Conservation (phyloP, 805 yeast genomes). For the Ogataea degrootiae region DNA sequence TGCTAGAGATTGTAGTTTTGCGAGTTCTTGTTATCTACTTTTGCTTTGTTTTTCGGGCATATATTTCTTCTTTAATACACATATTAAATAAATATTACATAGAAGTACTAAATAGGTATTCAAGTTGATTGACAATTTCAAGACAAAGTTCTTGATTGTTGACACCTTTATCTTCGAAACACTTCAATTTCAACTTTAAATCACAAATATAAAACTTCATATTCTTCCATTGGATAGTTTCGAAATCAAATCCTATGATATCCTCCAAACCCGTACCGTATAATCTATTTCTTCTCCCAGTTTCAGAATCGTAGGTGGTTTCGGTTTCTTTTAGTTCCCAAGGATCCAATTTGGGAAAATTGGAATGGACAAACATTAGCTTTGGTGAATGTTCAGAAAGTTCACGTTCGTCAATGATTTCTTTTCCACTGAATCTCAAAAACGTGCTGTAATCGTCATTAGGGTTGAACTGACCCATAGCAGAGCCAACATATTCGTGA, state of each 20-base stretch:
- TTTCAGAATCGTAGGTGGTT: conserved; percentile 34
- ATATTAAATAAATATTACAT: neutral
- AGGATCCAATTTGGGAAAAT: conserved; percentile 64
- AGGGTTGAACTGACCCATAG: conserved; percentile 76
- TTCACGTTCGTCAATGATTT: conserved; percentile 5
- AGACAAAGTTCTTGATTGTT: conserved; percentile 40
- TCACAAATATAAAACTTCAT: conserved; percentile 55
- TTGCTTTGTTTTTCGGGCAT: no score
- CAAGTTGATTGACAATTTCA: conserved; percentile 45
- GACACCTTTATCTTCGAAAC: conserved; percentile 34
- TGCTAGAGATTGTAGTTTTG: no score
- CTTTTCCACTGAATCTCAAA: conserved; percentile 19
- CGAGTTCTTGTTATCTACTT: no score
- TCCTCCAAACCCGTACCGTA: conserved; percentile 54
- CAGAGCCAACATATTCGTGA: conserved; percentile 55
- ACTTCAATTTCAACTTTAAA: conserved; percentile 37
- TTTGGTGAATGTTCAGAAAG: conserved; percentile 24
- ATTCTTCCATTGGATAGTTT: conserved; percentile 52
- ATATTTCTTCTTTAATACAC: no score
- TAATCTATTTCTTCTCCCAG: conserved; percentile 47
- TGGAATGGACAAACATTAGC: conserved; percentile 56
- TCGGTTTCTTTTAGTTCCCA: conserved; percentile 43
- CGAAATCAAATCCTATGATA: conserved; percentile 53
- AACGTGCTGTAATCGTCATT: conserved; percentile 46
- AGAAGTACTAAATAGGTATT: conserved; percentile 29